Evolutionary conservation across 2,329 filamentous ascomycete species (phyloP).

Genomic region (Pseudopithomyces chartarum): DNA sequence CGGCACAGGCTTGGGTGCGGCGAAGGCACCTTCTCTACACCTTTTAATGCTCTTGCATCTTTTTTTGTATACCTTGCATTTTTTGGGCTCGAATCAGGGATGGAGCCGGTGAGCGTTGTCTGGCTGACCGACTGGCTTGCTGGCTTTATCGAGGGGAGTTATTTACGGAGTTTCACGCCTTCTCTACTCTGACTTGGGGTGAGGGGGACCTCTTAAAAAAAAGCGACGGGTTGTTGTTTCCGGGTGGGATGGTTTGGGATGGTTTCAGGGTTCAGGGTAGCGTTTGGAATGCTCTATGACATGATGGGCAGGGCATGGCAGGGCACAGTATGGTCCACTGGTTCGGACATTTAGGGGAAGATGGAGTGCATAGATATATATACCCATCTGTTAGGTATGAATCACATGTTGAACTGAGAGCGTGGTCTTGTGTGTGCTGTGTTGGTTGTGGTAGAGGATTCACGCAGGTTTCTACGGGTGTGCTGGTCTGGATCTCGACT

Average conservation of each 20-base stretch:
- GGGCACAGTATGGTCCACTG: neutral
- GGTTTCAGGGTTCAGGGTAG: neutral
- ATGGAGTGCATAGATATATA: neutral
- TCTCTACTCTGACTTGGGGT: slow-evolving; percentile 2
- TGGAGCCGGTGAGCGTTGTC: too few species aligned
- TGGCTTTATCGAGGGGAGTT: neutral
- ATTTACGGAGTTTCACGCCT: slow-evolving; percentile 2
- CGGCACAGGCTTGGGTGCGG: slow-evolving; percentile 9
- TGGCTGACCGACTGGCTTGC: neutral
- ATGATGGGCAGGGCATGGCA: too few species aligned
- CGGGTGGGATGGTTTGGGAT: neutral
- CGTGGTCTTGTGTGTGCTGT: neutral
- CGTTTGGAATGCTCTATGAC: neutral
- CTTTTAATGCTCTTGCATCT: slow-evolving; percentile 36
- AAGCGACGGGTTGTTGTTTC: neutral
- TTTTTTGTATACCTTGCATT: slow-evolving; percentile 45
- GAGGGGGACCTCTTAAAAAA: neutral
- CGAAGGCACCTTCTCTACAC: slow-evolving; percentile 22
- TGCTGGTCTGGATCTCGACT: too few species aligned
- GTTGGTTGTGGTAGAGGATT: too few species aligned
- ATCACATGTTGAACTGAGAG: neutral
- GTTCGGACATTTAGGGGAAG: neutral
- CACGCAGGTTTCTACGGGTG: too few species aligned
- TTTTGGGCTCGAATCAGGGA: too few species aligned
- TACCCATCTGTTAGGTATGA: slow-evolving; percentile 6